Percentiles rank a stretch among this genome's conserved stretches.
These are phyloP conservation scores for Dispira simplex DNA, from an alignment of 192 early-diverging fungal genomes.

Conservation along the genomic window DNA sequence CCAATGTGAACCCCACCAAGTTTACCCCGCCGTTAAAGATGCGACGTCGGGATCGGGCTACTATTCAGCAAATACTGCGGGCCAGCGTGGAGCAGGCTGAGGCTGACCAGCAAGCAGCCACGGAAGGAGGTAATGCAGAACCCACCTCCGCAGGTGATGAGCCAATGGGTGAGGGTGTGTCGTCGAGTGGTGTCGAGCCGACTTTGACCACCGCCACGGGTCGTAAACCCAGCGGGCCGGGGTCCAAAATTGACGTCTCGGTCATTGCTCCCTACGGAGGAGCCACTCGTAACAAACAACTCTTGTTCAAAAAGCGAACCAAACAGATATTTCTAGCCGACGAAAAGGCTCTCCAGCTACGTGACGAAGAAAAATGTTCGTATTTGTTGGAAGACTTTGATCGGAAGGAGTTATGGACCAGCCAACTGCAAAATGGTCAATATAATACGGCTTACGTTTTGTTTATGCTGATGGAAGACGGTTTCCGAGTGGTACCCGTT, in stretches of 20 bases:
- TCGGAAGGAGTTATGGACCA: constrained; percentile 43
- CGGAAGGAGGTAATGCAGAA: neutral
- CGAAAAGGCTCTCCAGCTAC: constrained; percentile 50
- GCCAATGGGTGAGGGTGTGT: neutral
- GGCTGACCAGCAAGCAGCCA: constrained; percentile 16
- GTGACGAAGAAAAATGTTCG: constrained; percentile 55
- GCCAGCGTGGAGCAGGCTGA: constrained; percentile 25
- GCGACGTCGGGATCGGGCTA: constrained; percentile 22
- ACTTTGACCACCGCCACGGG: neutral
- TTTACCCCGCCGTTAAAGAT: constrained; percentile 39
- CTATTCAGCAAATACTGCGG: constrained; percentile 23
- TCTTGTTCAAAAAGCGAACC: constrained; percentile 68
- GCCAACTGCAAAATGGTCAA: constrained; percentile 55
- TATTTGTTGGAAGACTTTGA: constrained; percentile 71
- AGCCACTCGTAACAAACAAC: constrained; percentile 58
- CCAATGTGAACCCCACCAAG: constrained; percentile 28
- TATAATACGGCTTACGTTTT: constrained; percentile 42
- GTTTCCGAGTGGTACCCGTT: constrained; percentile 58
- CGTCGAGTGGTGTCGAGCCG: neutral
- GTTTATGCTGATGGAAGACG: constrained; percentile 58
- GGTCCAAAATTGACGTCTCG: constrained; percentile 22
- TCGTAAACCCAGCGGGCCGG: constrained; percentile 11
- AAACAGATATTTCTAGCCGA: constrained; percentile 60
- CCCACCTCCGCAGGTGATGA: neutral
- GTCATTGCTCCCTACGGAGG: constrained; percentile 43